Evolutionary conservation across 139 green algal species (phyloP).

Genomic region (Penium margaritaceum): DNA sequence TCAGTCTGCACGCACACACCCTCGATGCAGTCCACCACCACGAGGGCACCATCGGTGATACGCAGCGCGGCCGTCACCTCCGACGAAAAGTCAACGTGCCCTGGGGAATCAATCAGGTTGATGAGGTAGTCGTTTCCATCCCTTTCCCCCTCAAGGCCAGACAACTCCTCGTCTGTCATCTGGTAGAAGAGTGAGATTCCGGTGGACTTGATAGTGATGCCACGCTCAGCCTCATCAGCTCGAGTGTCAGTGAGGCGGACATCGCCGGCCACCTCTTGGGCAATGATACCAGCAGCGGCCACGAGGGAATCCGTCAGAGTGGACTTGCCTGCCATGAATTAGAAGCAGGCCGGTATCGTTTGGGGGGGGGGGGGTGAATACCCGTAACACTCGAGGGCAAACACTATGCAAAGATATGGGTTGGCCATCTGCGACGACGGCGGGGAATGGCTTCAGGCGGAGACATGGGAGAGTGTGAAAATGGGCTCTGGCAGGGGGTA

Average conservation of each 20-base stretch:
- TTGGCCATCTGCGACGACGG: too few species aligned
- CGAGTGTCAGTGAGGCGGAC: conserved; percentile 75
- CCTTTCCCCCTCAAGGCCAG: conserved; percentile 64
- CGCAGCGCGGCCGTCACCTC: conserved; percentile 97
- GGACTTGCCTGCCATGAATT: conserved; percentile 72
- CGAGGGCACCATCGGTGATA: conserved; percentile 96
- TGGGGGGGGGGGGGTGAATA: too few species aligned
- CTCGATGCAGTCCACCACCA: conserved; percentile 99
- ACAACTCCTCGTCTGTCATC: conserved; percentile 72
- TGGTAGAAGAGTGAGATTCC: conserved; percentile 98
- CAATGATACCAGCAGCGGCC: conserved; percentile 96
- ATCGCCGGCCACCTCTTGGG: conserved; percentile 69
- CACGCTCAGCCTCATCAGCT: conserved; percentile 93
- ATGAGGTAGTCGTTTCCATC: conserved; percentile 90
- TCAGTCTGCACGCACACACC: conserved; percentile 99
- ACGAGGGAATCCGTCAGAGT: conserved; percentile 97
- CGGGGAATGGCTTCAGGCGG: too few species aligned
- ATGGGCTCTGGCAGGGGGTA: too few species aligned
- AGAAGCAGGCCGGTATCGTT: too few species aligned
- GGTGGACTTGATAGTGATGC: conserved; percentile 99
- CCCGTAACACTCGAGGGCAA: too few species aligned
- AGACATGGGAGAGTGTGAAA: too few species aligned
- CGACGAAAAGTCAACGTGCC: conserved; percentile 98
- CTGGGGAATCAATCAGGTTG: conserved; percentile 98
- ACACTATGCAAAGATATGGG: too few species aligned